Conservation (phyloP, 352 stramenopile genomes). For the Phytopythium cucurbitacearum region DNA sequence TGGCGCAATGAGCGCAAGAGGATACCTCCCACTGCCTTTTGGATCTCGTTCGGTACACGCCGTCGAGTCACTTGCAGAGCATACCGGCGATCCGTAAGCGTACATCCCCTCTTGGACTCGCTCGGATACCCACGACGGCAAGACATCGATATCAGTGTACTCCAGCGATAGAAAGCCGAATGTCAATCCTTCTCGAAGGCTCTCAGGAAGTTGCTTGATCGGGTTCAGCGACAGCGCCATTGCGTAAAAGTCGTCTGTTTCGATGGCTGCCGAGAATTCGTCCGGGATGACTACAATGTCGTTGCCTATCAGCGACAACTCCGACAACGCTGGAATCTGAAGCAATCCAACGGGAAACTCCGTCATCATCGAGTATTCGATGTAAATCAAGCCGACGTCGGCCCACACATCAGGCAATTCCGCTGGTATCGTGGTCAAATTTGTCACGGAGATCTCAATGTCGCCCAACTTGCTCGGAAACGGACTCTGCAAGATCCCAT, state of each 20-base stretch:
- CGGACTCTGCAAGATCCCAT: conserved; percentile 21
- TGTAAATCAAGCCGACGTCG: conserved; percentile 19
- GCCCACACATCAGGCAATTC: conserved; percentile 23
- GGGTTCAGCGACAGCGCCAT: conserved; percentile 24
- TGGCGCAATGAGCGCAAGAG: too few relatives aligned
- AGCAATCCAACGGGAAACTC: conserved; percentile 21
- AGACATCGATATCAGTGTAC: too few relatives aligned
- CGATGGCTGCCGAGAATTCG: conserved; percentile 8
- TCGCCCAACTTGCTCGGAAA: conserved; percentile 34
- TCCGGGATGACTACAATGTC: conserved; percentile 15
- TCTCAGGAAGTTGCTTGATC: conserved; percentile 15
- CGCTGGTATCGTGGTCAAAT: conserved; percentile 23
- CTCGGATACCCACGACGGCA: too few relatives aligned
- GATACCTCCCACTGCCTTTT: too few relatives aligned
- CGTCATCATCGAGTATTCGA: conserved; percentile 25
- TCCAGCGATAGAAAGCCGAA: conserved; percentile 28
- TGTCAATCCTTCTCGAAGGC: conserved; percentile 7
- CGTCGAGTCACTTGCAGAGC: too few relatives aligned
- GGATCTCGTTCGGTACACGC: too few relatives aligned
- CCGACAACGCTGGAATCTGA: conserved; percentile 12
- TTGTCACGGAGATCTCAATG: conserved; percentile 33
- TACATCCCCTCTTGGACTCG: too few relatives aligned
- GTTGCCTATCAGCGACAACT: conserved; percentile 31
- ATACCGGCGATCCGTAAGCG: too few relatives aligned
- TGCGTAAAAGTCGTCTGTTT: conserved; percentile 16